Evolutionary conservation across 768 basidiomycete species (phyloP), one percentile per base, ranked within the genome.

Genomic region (Mrakia hoshinonis): DNA sequence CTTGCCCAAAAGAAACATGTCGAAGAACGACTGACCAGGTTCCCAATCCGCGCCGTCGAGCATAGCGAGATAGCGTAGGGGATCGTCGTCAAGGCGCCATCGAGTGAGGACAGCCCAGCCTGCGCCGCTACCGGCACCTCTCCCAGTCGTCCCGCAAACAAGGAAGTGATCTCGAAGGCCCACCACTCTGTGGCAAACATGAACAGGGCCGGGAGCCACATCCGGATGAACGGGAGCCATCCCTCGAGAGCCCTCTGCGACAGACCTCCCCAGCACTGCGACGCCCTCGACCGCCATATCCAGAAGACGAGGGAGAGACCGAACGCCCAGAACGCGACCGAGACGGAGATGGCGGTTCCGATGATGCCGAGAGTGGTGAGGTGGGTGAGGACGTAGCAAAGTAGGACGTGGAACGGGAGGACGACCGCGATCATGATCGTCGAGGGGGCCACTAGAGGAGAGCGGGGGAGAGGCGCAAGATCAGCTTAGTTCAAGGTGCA

Each of bases 181-280:
- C 87, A 87, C 89, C 89, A 91, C 81, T 91, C 89, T 4, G 88
- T 89, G 26, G 87, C 87, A 36, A 89, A 84, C 88, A 89, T 89
- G 54, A 34, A 75, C 54, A 90, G 88, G 0, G 89, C 89, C 0
- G 89, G 88, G n/a, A 90, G 75, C 0, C 88, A 89, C 52, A 90
- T 83, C 66, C 82, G 83, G 34, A 88, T 82, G 78, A 90, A 90
- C 26, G 76, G 76, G 47, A 62, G 36, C 66, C 54, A 69, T 36
- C 67, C 67, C 43, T 67, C 66, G 29, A 74, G 31, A 20, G 54
- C 22, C 15, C 62, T 31, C 24, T 60, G 54, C 29, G 39, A 49
- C 60, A 81, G 73, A 73, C 88, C 89, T 6, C 75, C 75, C 74
- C 29, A 82, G 79, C 74, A 76, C 7, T 71, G 68, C 84, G 83